Conservation (phyloP, 2,329 filamentous ascomycete genomes). For the Alternaria metachromatica region DNA sequence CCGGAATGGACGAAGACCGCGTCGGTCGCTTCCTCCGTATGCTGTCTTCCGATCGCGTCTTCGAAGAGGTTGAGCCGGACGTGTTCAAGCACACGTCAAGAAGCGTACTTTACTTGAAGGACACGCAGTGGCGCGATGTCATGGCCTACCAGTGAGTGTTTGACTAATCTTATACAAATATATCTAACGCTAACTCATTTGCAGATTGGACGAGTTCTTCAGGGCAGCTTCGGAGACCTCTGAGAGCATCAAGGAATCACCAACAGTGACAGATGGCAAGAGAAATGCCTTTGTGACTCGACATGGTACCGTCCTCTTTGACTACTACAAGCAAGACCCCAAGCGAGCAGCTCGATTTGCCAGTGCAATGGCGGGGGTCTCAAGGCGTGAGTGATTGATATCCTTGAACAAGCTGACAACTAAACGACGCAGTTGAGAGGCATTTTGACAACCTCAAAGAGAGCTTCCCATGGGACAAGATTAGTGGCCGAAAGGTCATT, state of each 20-base stretch:
- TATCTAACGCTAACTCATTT: not conserved
- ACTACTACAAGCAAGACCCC: constrained; percentile 37
- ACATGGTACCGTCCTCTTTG: constrained; percentile 30
- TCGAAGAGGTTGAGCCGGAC: constrained; percentile 19
- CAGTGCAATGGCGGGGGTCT: constrained; percentile 37
- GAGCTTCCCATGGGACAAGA: constrained; percentile 34
- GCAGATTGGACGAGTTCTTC: constrained; percentile 38
- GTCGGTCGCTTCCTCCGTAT: constrained; percentile 21
- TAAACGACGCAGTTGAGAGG: constrained; percentile 24
- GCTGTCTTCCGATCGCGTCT: constrained; percentile 22
- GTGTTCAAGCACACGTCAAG: constrained; percentile 29
- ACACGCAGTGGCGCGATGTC: constrained; percentile 19
- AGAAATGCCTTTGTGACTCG: constrained; percentile 30
- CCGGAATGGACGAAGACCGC: constrained; percentile 21
- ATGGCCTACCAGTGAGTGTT: constrained; percentile 22
- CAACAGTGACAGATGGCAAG: constrained; percentile 5
- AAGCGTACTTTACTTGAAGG: constrained; percentile 16
- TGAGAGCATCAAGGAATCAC: constrained; percentile 13
- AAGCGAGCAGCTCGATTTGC: constrained; percentile 35
- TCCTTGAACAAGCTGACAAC: not conserved
- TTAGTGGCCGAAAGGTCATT: constrained; percentile 33
- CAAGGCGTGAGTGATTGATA: constrained; percentile 15
- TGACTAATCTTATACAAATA: accelerated
- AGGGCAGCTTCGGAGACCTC: constrained; percentile 32
- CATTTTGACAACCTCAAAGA: constrained; percentile 30